phyloP scores from a whole-genome alignment of 1,284 basidiomycete genomes.

The Leccinum subrobustum region DNA sequence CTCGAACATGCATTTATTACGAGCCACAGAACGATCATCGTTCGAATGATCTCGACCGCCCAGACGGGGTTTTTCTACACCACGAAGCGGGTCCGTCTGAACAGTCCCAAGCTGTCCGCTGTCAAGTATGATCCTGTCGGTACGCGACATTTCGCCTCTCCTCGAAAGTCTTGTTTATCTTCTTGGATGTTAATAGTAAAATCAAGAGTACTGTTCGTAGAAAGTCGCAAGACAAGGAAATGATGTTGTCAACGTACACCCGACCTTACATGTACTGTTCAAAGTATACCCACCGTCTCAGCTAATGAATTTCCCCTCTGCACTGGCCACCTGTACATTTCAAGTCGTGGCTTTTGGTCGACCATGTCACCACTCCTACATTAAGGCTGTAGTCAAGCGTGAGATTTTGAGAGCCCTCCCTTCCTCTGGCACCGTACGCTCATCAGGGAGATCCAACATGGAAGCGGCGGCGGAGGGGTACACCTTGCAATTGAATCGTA shows the following conservation, averaged over 20 bases:
- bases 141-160: slow-evolving; percentile 38
- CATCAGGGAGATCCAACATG: neutral
- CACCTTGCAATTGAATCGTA: slow-evolving; percentile 22
- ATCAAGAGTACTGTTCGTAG: slow-evolving; percentile 72
- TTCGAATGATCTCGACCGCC: slow-evolving; percentile 85
- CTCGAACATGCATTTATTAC: slow-evolving; percentile 1
- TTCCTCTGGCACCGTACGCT: neutral
- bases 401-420: slow-evolving; percentile 9
- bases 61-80: slow-evolving; percentile 91
- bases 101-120: slow-evolving; percentile 71
- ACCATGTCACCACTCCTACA: too few species aligned
- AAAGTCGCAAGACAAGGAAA: slow-evolving; percentile 72
- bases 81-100: slow-evolving; percentile 62
- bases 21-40: slow-evolving; percentile 68
- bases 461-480: slow-evolving; percentile 6
- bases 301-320: neutral
- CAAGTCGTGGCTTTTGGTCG: neutral
- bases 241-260: slow-evolving; percentile 17
- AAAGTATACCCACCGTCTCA: neutral
- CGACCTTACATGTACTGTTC: neutral
- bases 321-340: neutral
- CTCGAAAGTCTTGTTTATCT: neutral
- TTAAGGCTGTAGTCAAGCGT: neutral
- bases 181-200: slow-evolving; percentile 48
- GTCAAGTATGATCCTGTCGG: slow-evolving; percentile 90